A percentile compares a stretch with the other conserved stretches of the same genome.
phyloP scores from a whole-genome alignment of 306 rosid species.

The Gleditsia sinensis region DNA sequence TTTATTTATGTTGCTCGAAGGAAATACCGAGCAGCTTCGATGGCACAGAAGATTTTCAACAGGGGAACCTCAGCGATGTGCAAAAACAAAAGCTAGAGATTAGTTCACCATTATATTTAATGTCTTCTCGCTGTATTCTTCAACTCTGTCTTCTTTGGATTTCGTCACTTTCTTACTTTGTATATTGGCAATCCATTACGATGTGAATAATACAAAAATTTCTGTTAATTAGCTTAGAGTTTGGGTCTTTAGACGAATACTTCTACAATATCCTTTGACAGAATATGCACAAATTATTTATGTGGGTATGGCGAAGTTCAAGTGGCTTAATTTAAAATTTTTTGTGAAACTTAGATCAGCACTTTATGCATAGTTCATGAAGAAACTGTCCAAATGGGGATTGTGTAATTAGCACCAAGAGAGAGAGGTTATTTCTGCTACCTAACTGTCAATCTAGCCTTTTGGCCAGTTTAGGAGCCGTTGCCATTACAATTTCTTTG shows the following conservation, averaged over 20 bases:
- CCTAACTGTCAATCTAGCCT: background rate
- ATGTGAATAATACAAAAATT: slow-evolving; percentile 30
- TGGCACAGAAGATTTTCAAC: slow-evolving; percentile 1
- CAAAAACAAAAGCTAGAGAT: slow-evolving; percentile 34
- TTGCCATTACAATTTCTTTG: slow-evolving; percentile 3
- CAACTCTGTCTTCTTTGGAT: slow-evolving; percentile 27
- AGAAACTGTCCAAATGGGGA: too few species aligned
- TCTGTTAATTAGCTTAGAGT: slow-evolving; percentile 12
- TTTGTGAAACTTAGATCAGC: too few species aligned
- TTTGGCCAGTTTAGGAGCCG: background rate
- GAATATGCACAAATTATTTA: background rate
- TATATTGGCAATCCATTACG: slow-evolving; percentile 28
- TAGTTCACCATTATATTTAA: slow-evolving; percentile 18
- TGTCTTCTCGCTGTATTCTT: slow-evolving; percentile 3
- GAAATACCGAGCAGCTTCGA: slow-evolving; percentile 25
- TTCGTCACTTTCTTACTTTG: slow-evolving; percentile 12
- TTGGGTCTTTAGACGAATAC: background rate
- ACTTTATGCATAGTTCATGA: too few species aligned
- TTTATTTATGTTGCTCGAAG: slow-evolving; percentile 39
- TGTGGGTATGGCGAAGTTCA: too few species aligned
- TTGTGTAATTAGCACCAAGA: too few species aligned
- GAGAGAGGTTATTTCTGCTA: background rate
- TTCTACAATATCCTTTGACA: background rate
- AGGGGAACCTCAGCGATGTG: slow-evolving; percentile 33
- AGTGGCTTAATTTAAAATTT: too few species aligned